A percentile compares a stretch with the other conserved stretches of the same genome.
Evolutionary conservation across 129 eudicot species (phyloP).

Genomic region (Erigeron canadensis): DNA sequence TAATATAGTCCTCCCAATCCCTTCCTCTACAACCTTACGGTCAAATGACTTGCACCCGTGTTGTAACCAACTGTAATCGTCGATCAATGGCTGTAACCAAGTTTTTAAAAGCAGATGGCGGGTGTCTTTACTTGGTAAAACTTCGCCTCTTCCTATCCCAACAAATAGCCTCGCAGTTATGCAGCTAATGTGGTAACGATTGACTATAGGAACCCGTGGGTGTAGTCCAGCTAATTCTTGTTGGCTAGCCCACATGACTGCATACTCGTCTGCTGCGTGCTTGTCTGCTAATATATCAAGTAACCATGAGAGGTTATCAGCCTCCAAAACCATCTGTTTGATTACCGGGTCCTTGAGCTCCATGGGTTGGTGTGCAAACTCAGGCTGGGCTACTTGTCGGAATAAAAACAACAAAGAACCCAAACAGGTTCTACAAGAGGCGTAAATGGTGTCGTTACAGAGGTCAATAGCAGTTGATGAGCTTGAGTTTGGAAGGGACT

Average conservation of each 20-base stretch:
- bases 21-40: constrained; percentile 90
- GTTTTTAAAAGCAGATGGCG: constrained; percentile 66
- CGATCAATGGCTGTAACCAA: constrained; percentile 89
- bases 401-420: constrained; percentile 49
- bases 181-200: constrained; percentile 71
- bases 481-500: constrained; percentile 31
- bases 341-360: constrained; percentile 50
- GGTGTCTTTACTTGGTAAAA: constrained; percentile 72
- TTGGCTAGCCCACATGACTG: constrained; percentile 75
- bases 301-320: constrained; percentile 87
- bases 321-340: constrained; percentile 66
- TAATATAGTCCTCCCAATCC: constrained; percentile 87
- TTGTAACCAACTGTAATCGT: constrained; percentile 84
- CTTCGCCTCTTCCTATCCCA: constrained; percentile 85
- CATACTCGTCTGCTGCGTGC: constrained; percentile 75
- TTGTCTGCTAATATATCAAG: constrained; percentile 81
- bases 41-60: constrained; percentile 92
- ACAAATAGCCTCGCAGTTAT: constrained; percentile 80
- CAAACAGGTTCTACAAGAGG: constrained; percentile 58
- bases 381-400: constrained; percentile 58
- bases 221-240: constrained; percentile 76
- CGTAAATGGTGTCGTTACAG: constrained; percentile 60
- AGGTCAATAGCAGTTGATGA: constrained; percentile 53
- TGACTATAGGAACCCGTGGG: constrained; percentile 41
- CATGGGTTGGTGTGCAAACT: constrained; percentile 34